A percentile compares a stretch with the other conserved stretches of the same genome.
phyloP scores from a whole-genome alignment of 1,139 yeast genomes.

The Candida sp. region DNA sequence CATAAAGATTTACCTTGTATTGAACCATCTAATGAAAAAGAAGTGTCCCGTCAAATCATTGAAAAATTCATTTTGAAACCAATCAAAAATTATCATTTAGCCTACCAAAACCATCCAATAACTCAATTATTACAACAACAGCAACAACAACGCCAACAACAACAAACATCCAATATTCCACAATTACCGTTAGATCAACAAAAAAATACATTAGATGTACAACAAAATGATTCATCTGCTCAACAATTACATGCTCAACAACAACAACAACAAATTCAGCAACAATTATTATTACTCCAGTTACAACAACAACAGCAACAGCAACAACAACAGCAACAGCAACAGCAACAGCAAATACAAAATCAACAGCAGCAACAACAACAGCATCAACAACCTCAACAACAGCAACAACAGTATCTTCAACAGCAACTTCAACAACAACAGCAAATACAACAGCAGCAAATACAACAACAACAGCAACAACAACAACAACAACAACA shows the following conservation, averaged over 20 bases:
- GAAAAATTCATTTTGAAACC: slow-evolving; percentile 42
- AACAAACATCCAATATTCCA: slow-evolving; percentile 20
- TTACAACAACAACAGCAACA: slow-evolving; percentile 12
- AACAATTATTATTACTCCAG: slow-evolving; percentile 13
- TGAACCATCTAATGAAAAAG: slow-evolving; percentile 35
- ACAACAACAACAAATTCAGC: slow-evolving; percentile 14
- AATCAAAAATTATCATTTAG: slow-evolving; percentile 45
- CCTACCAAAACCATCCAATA: slow-evolving; percentile 45
- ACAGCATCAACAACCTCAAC: slow-evolving; percentile 6
- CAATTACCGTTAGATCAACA: slow-evolving; percentile 28
- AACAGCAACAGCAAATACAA: slow-evolving; percentile 6
- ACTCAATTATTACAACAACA: slow-evolving; percentile 34
- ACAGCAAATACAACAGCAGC: slow-evolving; percentile 7
- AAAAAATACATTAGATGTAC: slow-evolving; percentile 20
- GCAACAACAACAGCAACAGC: too few relatives aligned
- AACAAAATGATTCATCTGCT: slow-evolving; percentile 6
- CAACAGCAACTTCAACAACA: slow-evolving; percentile 18
- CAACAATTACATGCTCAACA: slow-evolving; percentile 10
- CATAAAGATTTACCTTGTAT: slow-evolving; percentile 12
- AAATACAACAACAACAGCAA: slow-evolving; percentile 6
- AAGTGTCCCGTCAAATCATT: slow-evolving; percentile 38
- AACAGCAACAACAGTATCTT: slow-evolving; percentile 13
- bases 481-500: slow-evolving; percentile 12
- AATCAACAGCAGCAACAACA: slow-evolving; percentile 9
- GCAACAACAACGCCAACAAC: slow-evolving; percentile 24